Evolutionary conservation across 202 grass and related monocot genomes (phyloP), one percentile per base, ranked within the genome.

Genomic region (Digitaria exilis): DNA sequence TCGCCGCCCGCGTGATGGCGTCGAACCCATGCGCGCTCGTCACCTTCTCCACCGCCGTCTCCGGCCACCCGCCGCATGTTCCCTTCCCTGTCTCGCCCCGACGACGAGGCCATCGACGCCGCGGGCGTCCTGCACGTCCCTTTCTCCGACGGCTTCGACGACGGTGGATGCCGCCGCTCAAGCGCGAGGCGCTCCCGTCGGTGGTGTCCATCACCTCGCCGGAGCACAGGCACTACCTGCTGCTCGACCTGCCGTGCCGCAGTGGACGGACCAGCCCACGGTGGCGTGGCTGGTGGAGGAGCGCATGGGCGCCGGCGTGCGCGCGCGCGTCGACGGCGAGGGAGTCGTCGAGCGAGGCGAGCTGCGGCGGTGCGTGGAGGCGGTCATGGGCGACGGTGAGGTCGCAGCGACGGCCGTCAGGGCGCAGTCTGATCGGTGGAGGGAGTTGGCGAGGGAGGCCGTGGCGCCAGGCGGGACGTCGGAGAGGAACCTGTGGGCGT

Each of bases 91-190:
- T 29, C 79, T 9, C 37, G 26, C 26, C 57, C 51, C 7, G 91
- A 86, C 42, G 37, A 34, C n/a, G 86, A 88, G 79, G 67, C 60
- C 0, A 10, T 69, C 8, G 35, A 79, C 3, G 84, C 61, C 12
- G 68, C 42, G 16, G 60, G 45, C 24, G 69, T 88, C n/a, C 82
- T 61, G 14, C 86, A 84, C 86, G 22, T 82, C 69, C 88, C 91
- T 3, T 87, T 57, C 85, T 90, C 92, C 12, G 89, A 94, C 68
- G 88, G 88, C 59, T 86, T 78, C 32, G 85, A 90, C 62, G 34
- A 34, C 4, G 77, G 81, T 82, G 88, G 3, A 14, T 88, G 51
- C 73, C 76, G 34, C 82, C 83, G 24, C 34, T 90, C 7, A 42
- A 6, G 58, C 13, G 71, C 13, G n/a, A 56, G 16, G 85, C 84